Evolutionary conservation across 192 early-diverging fungal species (phyloP).

Genomic region (Backusella psychrophila): DNA sequence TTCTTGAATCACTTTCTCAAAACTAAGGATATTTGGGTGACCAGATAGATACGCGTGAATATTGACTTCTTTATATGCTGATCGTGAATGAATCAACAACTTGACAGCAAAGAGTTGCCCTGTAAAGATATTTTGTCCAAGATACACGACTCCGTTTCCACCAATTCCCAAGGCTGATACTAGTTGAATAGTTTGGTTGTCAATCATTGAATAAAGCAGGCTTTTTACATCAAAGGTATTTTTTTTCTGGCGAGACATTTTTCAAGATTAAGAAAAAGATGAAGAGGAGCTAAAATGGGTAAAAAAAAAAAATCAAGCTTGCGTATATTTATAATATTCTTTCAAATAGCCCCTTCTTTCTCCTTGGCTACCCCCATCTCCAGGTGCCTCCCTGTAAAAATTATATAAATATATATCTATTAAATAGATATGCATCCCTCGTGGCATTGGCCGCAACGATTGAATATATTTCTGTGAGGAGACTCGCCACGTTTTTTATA

Average conservation of each 20-base stretch:
- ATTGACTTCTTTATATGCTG: conserved; percentile 62
- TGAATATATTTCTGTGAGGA: background rate
- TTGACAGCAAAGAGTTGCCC: conserved; percentile 67
- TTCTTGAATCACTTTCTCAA: conserved; percentile 66
- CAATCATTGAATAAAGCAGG: conserved; percentile 14
- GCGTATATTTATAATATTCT: background rate
- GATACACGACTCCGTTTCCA: conserved; percentile 76
- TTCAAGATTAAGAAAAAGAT: background rate
- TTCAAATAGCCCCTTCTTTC: background rate
- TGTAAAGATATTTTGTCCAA: conserved; percentile 57
- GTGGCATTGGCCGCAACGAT: background rate
- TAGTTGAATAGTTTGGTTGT: conserved; percentile 16
- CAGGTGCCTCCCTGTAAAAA: background rate
- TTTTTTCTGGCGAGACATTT: background rate
- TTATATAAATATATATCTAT: background rate
- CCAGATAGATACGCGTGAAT: conserved; percentile 62
- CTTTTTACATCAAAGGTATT: conserved; percentile 11
- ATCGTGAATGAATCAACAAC: conserved; percentile 62
- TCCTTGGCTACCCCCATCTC: background rate
- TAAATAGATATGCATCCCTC: background rate
- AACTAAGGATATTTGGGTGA: conserved; percentile 64
- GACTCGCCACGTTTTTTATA: conserved; percentile 5
- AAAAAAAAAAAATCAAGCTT: background rate
- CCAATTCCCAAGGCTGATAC: conserved; percentile 62
- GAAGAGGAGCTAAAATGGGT: background rate